Conservation (phyloP, 1,139 yeast genomes). For the Pichia sorboxylosa region DNA sequence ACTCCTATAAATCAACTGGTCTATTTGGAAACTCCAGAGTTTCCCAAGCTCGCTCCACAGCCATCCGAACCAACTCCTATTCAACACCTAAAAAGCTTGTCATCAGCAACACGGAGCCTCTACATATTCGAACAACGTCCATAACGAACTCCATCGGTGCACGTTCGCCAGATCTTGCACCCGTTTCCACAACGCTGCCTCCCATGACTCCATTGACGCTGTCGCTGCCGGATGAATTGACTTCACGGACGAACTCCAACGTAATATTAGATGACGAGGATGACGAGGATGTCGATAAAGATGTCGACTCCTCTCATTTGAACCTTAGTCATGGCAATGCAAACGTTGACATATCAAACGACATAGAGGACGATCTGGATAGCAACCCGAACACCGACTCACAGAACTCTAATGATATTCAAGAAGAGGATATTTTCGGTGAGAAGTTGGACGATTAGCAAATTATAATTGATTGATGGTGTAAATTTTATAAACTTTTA, state of each 20-base stretch:
- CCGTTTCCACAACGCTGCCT: constrained; percentile 22
- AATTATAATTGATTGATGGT: no score
- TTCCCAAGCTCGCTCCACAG: constrained; percentile 3
- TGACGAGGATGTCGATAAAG: constrained; percentile 9
- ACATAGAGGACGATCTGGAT: constrained; percentile 2
- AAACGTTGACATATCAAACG: constrained; percentile 4
- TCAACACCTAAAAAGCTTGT: neutral
- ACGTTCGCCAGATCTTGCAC: constrained; percentile 23
- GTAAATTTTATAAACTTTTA: neutral
- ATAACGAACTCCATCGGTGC: constrained; percentile 19
- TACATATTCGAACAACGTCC: constrained; percentile 12
- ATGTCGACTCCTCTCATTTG: no score
- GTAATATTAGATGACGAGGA: constrained; percentile 9
- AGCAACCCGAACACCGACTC: neutral
- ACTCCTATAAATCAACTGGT: constrained; percentile 16
- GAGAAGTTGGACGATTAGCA: constrained; percentile 11
- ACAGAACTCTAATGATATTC: neutral
- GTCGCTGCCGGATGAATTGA: constrained; percentile 15
- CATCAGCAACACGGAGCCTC: no score
- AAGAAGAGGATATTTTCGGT: constrained; percentile 18
- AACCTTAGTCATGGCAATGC: neutral
- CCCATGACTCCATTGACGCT: constrained; percentile 25
- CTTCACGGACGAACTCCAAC: constrained; percentile 9
- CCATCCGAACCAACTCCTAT: neutral
- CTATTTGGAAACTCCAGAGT: no score